Evolutionary conservation across 2,329 filamentous ascomycete genomes (phyloP), one percentile per base, ranked within the genome.

Genomic region (Colletotrichum godetiae): DNA sequence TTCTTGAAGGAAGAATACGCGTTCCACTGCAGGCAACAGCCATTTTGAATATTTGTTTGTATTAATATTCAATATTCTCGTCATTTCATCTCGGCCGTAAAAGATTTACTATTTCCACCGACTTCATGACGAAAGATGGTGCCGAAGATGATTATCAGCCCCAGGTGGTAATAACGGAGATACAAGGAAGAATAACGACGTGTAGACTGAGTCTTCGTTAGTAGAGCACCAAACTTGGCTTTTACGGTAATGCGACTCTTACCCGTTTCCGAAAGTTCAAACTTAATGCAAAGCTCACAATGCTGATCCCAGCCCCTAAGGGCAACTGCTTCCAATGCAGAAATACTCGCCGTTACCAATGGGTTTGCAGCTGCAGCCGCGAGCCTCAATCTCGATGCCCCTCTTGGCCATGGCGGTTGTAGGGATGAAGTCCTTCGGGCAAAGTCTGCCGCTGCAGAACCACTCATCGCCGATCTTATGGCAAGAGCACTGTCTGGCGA

Each of bases 401-500:
- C 42, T 19, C 12, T 53, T 31, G 2, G 8, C 24, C n/a, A 35
- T 58, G 5, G 53, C 24, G 8, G 24, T 2, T 13, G 55, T 35
- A 19, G 19, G 22, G 1, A 49, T 11, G 8, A 56, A 64, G n/a
- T 60, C 68, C 24, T 66, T 55, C 10, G 58, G 61, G 46, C 68
- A 71, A 2, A 42, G 33, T 13, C 55, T 67, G 29, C 68, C 68
- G 35, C 22, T 33, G 29, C 69, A 72, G 31, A 52, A 12, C 64
- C 58, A 68, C 6, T 62, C 57, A 10, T 42, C 13, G 37, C 35
- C 58, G 31, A 57, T 4, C 29, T 63, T 72, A 4, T 29, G 27
- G 52, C 69, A 72, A 1, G 52, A 52, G 53, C 69, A 72, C 29
- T 63, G 64, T 52, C 68, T 62, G 5, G 64, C 64, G 8, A 37